phyloP scores from a whole-genome alignment of 2,329 filamentous ascomycete species.

The Drechslerella dactyloides region DNA sequence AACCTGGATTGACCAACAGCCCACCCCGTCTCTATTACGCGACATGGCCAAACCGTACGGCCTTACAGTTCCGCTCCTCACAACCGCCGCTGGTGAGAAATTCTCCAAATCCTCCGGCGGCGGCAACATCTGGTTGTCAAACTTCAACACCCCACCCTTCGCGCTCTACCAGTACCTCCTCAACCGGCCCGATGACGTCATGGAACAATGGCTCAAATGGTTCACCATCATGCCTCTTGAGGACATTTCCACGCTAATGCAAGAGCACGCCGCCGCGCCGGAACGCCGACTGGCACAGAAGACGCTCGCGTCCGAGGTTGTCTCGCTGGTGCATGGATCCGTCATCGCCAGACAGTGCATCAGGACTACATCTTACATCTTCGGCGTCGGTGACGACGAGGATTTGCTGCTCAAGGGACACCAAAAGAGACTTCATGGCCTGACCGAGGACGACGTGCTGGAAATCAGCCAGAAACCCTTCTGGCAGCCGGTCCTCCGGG shows the following conservation, averaged over 20 bases:
- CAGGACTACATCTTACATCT: constrained; percentile 47
- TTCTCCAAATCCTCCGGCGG: constrained; percentile 81
- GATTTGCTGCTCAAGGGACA: not conserved
- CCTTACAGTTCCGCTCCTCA: constrained; percentile 88
- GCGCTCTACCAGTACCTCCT: constrained; percentile 76
- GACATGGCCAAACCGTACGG: constrained; percentile 68
- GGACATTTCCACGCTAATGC: constrained; percentile 72
- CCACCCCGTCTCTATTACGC: constrained; percentile 28
- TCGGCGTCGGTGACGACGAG: constrained; percentile 15
- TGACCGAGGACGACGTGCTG: constrained; percentile 11
- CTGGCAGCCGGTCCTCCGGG: constrained; percentile 20
- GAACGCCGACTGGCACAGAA: constrained; percentile 81
- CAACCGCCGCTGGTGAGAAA: constrained; percentile 82
- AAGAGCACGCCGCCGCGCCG: constrained; percentile 70
- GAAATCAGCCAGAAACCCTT: constrained; percentile 18
- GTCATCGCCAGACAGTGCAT: constrained; percentile 70
- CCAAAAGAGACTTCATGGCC: constrained; percentile 1
- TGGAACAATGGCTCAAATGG: constrained; percentile 81
- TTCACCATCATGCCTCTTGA: constrained; percentile 84
- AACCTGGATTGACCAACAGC: constrained; percentile 39
- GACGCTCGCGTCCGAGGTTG: constrained; percentile 78
- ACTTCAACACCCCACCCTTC: constrained; percentile 77
- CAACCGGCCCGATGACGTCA: constrained; percentile 77
- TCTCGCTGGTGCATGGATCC: constrained; percentile 77
- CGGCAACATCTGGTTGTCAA: constrained; percentile 92